These are phyloP conservation scores for Coriaria nepalensis DNA, from an alignment of 306 rosid genomes.

Conservation along the genomic window DNA sequence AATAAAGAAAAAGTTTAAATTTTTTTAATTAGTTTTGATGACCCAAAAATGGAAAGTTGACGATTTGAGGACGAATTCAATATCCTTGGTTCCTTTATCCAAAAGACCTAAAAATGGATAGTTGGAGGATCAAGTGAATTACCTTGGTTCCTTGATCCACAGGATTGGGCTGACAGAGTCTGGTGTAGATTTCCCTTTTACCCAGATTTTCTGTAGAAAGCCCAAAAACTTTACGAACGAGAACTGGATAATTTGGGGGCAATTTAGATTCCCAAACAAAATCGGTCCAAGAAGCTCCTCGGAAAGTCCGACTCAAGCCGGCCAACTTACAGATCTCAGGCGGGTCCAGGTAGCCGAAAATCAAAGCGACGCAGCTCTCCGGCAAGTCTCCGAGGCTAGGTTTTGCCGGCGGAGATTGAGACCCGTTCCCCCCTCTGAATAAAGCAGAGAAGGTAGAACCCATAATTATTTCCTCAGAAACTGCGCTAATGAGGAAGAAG, in stretches of 20 bases:
- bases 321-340: slow-evolving; percentile 66
- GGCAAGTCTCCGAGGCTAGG: slow-evolving; percentile 63
- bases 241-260: slow-evolving; percentile 42
- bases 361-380: slow-evolving; percentile 57
- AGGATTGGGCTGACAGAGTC: slow-evolving; percentile 35
- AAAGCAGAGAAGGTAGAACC: slow-evolving; percentile 27
- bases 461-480: slow-evolving; percentile 13
- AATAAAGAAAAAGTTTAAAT: too few species aligned
- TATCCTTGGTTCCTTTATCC: slow-evolving; percentile 70
- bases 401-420: slow-evolving; percentile 9
- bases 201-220: slow-evolving; percentile 28
- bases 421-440: slow-evolving; percentile 13
- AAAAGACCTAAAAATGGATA: slow-evolving; percentile 4
- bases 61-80: not conserved
- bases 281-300: slow-evolving; percentile 73
- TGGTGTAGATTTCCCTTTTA: slow-evolving; percentile 50
- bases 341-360: slow-evolving; percentile 57
- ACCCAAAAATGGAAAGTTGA: not conserved
- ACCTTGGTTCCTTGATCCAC: slow-evolving; percentile 76
- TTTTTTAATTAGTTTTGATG: too few species aligned
- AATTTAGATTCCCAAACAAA: slow-evolving; percentile 87
- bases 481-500: not conserved
- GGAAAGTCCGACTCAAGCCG: slow-evolving; percentile 59
- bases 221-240: slow-evolving; percentile 27
- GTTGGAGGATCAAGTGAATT: not conserved